A percentile compares a stretch with the other conserved stretches of the same genome.
Conservation (phyloP, 2,329 filamentous ascomycete genomes). For the Leptographium radiaticola region DNA sequence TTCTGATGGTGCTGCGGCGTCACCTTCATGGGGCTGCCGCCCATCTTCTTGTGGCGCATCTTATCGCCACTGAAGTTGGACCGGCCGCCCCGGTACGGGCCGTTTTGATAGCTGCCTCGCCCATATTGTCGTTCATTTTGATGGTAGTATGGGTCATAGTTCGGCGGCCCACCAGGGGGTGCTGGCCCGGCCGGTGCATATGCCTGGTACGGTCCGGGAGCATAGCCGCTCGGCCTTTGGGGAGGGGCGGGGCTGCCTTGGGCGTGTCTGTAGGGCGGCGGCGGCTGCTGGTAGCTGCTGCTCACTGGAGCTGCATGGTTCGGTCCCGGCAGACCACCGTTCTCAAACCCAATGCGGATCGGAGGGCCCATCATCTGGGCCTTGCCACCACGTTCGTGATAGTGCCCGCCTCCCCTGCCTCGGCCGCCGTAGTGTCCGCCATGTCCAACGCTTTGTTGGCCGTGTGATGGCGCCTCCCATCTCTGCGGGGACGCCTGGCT, state of each 20-base stretch:
- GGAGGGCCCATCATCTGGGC: slow-evolving; percentile 37
- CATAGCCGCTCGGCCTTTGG: slow-evolving; percentile 16
- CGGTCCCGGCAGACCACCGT: slow-evolving; percentile 12
- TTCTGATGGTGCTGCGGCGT: slow-evolving; percentile 27
- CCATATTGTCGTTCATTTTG: slow-evolving; percentile 24
- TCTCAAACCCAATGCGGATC: slow-evolving; percentile 41
- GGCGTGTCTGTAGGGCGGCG: slow-evolving; percentile 15
- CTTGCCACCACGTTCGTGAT: slow-evolving; percentile 25
- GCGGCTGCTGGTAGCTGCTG: slow-evolving; percentile 25
- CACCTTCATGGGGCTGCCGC: slow-evolving; percentile 6
- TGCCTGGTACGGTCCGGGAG: slow-evolving; percentile 20
- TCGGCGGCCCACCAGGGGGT: slow-evolving; percentile 15
- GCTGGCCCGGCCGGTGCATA: slow-evolving; percentile 25
- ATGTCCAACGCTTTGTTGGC: slow-evolving; percentile 8
- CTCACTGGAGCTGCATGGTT: slow-evolving; percentile 34
- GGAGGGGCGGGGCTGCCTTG: slow-evolving; percentile 11
- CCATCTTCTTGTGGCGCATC: slow-evolving; percentile 21
- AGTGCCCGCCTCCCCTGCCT: slow-evolving; percentile 28
- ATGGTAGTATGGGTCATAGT: slow-evolving; percentile 18
- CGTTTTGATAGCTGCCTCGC: slow-evolving; percentile 25
- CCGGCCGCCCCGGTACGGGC: slow-evolving; percentile 17
- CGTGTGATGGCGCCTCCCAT: slow-evolving; percentile 24
- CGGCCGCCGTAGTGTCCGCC: slow-evolving; percentile 19
- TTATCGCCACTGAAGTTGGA: slow-evolving; percentile 25
- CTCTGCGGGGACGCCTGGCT: slow-evolving; percentile 24